A percentile compares a stretch with the other conserved stretches of the same genome.
Evolutionary conservation across 257 asterid genomes (phyloP).

Genomic region (Solanum okadae): DNA sequence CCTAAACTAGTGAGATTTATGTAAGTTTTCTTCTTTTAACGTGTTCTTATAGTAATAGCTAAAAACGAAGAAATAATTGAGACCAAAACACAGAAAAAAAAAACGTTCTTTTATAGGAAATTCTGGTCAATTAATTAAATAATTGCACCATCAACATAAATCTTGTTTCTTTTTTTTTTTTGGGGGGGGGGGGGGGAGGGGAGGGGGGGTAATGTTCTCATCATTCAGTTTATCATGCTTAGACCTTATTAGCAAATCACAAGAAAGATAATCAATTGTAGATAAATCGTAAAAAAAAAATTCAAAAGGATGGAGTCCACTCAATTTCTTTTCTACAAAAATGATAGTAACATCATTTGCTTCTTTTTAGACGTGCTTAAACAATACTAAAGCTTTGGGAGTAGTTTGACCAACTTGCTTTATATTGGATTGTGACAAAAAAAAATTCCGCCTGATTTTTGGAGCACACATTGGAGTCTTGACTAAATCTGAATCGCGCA

Average conservation of each 20-base stretch:
- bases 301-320: not conserved
- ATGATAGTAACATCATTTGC: not conserved
- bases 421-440: not conserved
- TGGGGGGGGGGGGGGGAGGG: not conserved
- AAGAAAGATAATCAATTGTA: not conserved
- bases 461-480: too few species aligned
- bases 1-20: too few species aligned
- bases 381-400: not conserved
- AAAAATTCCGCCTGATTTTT: too few species aligned
- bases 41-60: not conserved
- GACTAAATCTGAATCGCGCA: too few species aligned
- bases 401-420: not conserved
- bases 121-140: not conserved
- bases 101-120: too few species aligned
- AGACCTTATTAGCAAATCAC: not conserved
- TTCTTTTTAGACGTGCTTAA: not conserved
- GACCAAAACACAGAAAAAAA: not conserved
- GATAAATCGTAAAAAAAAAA: not conserved
- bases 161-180: not conserved
- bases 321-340: not conserved
- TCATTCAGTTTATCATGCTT: not conserved
- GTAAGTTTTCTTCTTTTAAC: too few species aligned
- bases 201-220: not conserved
- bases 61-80: too few species aligned
- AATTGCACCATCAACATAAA: not conserved